Conservation (phyloP, 2,329 filamentous ascomycete species). For the Fusarium graminum region DNA sequence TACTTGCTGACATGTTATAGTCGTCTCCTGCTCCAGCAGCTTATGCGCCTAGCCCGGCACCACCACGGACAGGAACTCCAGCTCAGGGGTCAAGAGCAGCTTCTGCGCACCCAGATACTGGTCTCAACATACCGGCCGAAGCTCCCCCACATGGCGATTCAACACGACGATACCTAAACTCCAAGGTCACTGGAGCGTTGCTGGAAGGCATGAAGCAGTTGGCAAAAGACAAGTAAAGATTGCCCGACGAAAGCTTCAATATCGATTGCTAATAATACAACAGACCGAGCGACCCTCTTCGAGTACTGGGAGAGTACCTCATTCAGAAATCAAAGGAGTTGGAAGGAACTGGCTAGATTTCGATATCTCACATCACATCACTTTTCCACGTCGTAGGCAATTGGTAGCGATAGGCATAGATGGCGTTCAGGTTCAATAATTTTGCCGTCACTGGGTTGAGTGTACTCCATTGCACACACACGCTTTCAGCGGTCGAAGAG, state of each 20-base stretch:
- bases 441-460: conserved; percentile 45
- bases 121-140: conserved; percentile 69
- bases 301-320: conserved; percentile 77
- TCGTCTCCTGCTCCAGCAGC: conserved; percentile 57
- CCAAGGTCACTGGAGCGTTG: conserved; percentile 75
- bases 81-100: conserved; percentile 66
- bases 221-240: conserved; percentile 77
- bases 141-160: conserved; percentile 75
- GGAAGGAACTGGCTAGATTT: conserved; percentile 57
- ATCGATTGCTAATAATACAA: conserved; percentile 23
- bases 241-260: background rate
- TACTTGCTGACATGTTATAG: conserved; percentile 36
- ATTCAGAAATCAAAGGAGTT: conserved; percentile 76
- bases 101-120: conserved; percentile 68
- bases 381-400: conserved; percentile 8
- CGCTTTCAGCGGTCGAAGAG: conserved; percentile 52
- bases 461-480: conserved; percentile 48
- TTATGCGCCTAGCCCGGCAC: conserved; percentile 58
- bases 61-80: conserved; percentile 64
- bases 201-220: conserved; percentile 81
- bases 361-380: conserved; percentile 9
- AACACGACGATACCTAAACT: conserved; percentile 77
- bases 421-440: conserved; percentile 46
- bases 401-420: conserved; percentile 33
- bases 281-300: conserved; percentile 76